These are phyloP conservation scores for Kondoa subrosea DNA, from an alignment of 768 basidiomycete genomes.

Conservation along the genomic window DNA sequence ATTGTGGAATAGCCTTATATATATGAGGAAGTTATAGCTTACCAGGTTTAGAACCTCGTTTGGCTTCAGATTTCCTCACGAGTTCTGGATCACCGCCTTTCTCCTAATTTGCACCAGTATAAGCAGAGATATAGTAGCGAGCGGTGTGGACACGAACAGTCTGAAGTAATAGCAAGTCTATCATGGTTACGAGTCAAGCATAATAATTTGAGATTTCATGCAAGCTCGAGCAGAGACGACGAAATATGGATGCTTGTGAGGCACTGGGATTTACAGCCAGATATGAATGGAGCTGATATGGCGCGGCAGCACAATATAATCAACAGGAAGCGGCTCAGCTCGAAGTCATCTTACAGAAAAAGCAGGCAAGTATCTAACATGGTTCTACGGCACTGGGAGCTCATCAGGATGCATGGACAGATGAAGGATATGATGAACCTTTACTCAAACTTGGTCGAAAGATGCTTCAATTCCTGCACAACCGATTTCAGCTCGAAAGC, in stretches of 20 bases:
- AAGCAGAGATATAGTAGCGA: background rate
- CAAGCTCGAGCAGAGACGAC: background rate
- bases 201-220: background rate
- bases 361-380: slow-evolving; percentile 48
- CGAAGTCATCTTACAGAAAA: slow-evolving; percentile 84
- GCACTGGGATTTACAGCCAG: too few species aligned
- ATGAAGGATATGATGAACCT: slow-evolving; percentile 97
- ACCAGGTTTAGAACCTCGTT: slow-evolving; percentile 76
- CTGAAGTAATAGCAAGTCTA: background rate
- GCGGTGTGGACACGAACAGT: background rate
- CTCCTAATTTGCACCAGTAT: background rate
- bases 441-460: slow-evolving; percentile 85
- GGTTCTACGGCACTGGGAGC: background rate
- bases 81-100: slow-evolving; percentile 68
- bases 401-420: slow-evolving; percentile 35
- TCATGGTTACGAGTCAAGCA: background rate
- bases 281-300: too few species aligned
- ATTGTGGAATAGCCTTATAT: too few species aligned
- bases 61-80: slow-evolving; percentile 76
- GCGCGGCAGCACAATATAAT: slow-evolving; percentile 41
- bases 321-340: slow-evolving; percentile 89
- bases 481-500: slow-evolving; percentile 96
- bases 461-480: slow-evolving; percentile 85
- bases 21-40: too few species aligned
- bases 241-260: background rate